phyloP scores from a whole-genome alignment of 2,329 filamentous ascomycete genomes.

The Escovopsis weberi region DNA sequence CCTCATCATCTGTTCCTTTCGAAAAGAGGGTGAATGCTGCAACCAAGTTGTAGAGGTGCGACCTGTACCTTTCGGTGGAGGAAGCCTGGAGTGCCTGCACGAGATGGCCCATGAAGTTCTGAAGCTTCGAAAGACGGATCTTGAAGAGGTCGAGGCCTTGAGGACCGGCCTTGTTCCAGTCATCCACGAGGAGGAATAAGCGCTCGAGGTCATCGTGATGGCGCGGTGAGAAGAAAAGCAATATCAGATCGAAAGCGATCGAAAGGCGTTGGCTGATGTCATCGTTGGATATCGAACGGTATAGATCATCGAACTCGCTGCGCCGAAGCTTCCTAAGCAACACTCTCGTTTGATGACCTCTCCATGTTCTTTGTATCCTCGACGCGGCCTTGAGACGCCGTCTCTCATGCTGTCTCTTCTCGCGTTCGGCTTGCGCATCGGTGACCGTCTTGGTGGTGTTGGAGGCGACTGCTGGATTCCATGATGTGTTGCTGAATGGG shows the following conservation, averaged over 20 bases:
- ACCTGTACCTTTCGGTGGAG: conserved; percentile 12
- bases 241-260: conserved; percentile 31
- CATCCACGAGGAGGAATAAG: conserved; percentile 30
- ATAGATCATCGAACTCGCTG: conserved; percentile 46
- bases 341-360: conserved; percentile 54
- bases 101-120: conserved; percentile 22
- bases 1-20: neutral
- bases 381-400: conserved; percentile 60
- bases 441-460: conserved; percentile 66
- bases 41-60: too few relatives aligned
- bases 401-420: conserved; percentile 66
- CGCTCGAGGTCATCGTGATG: conserved; percentile 33
- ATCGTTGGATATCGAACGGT: conserved; percentile 21
- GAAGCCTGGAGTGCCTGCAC: conserved; percentile 18
- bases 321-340: conserved; percentile 43
- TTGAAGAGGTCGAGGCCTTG: conserved; percentile 18
- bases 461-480: conserved; percentile 40
- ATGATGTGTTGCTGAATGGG: conserved; percentile 55
- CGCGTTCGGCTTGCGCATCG: conserved; percentile 74
- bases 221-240: conserved; percentile 33
- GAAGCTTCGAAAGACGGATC: conserved; percentile 17
- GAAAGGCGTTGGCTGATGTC: conserved; percentile 22
- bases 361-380: conserved; percentile 67
- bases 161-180: conserved; percentile 24
- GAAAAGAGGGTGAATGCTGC: neutral